Evolutionary conservation across 208 protist genomes (phyloP), one percentile per base, ranked within the genome.

Genomic region (Wallacemonas sp.): DNA sequence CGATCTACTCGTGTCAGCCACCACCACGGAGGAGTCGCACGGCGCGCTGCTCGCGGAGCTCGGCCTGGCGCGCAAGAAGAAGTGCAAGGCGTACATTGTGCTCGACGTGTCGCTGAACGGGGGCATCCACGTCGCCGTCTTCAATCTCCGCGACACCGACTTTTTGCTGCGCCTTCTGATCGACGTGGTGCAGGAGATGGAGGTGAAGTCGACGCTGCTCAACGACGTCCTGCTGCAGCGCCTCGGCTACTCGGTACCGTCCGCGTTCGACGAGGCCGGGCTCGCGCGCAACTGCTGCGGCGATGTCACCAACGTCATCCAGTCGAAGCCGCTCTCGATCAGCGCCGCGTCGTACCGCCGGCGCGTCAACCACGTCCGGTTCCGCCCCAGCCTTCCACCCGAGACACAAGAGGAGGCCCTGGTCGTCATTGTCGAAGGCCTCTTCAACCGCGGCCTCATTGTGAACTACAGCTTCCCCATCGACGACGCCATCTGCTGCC

Each of bases 391-490:
- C 11, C 44, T 69, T 14, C 66, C 55, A 12, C 25, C 45, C 0
- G 59, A 75, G 25, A 38, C 55, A 16, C 57, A 50, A 18, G 74
- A 75, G 20, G 84, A 90, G 54, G 63, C 76, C 23, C 76, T 93
- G 5, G 72, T 75, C 2, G 66, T 90, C 7, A 77, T 94, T 42
- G 52, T 94, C 2, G 86, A 96, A 36, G 87, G 91, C 10, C 72
- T 96, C n/a, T 88, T 86, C 59, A 96, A 96, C 63, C 85, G 88
- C 31, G 91, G 91, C 2, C 79, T 94, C 49, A 78, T 93, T 46
- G 76, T 92, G 14, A 92, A 92, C 62, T 87, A 86, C 66, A 57
- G 59, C 11, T 90, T 96, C 49, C 49, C 61, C 1, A 46, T 82
- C 33, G 81, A 92, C 45, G 91, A 96, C 67, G 87, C 79, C 22